These are phyloP conservation scores for Leccinum laetum DNA, from an alignment of 1,284 basidiomycete species.

Conservation along the genomic window DNA sequence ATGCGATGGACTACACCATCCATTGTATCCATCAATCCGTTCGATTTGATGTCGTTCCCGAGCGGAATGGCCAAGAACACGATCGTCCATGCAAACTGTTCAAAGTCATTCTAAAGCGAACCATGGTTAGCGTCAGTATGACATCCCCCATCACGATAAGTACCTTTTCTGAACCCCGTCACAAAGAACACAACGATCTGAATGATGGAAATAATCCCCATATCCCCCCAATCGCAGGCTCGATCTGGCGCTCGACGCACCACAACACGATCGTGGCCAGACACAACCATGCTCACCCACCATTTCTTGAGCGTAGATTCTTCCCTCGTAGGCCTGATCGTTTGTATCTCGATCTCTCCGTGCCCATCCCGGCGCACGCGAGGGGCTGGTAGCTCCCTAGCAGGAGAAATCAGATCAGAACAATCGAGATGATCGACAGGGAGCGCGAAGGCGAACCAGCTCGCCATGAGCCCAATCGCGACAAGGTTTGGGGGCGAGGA, in stretches of 20 bases:
- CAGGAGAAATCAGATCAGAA: not conserved
- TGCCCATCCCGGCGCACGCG: not conserved
- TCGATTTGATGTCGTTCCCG: constrained; percentile 77
- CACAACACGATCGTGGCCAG: too few relatives aligned
- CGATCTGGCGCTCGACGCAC: too few relatives aligned
- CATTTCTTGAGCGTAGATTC: constrained; percentile 34
- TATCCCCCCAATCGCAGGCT: too few relatives aligned
- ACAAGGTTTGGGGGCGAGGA: not conserved
- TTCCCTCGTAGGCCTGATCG: too few relatives aligned
- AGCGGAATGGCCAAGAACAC: constrained; percentile 95
- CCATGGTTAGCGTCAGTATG: too few relatives aligned
- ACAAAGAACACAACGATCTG: too few relatives aligned
- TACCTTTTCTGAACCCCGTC: too few relatives aligned
- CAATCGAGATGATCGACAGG: not conserved
- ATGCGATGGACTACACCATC: constrained; percentile 69
- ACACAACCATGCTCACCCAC: too few relatives aligned
- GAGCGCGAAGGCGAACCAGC: not conserved
- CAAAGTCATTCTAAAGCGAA: not conserved
- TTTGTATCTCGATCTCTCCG: not conserved
- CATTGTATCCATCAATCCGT: constrained; percentile 83
- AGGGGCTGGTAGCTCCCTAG: not conserved
- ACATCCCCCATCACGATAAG: too few relatives aligned
- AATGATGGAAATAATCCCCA: too few relatives aligned
- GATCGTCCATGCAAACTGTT: constrained; percentile 47
- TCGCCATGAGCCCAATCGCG: too few relatives aligned